Conservation (phyloP, 2,329 filamentous ascomycete species). For the Pseudogymnoascus sp. region DNA sequence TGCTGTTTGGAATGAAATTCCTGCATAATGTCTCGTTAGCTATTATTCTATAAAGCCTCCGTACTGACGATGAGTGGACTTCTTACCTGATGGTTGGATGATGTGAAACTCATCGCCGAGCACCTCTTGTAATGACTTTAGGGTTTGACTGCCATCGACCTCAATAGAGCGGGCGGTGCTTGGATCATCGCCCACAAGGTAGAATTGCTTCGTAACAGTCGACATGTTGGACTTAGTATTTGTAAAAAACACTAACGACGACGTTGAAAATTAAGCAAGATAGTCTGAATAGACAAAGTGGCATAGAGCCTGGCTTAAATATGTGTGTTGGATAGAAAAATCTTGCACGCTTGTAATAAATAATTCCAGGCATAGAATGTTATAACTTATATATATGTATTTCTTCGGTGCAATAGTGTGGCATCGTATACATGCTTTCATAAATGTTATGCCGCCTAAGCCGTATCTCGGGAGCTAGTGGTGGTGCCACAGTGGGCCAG, state of each 20-base stretch:
- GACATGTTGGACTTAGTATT: neutral
- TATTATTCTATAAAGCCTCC: neutral
- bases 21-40: neutral
- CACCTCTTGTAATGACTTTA: constrained; percentile 14
- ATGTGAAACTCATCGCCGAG: constrained; percentile 15
- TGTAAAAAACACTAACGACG: neutral
- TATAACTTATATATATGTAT: constrained; percentile 5
- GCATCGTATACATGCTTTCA: neutral
- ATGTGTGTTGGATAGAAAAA: neutral
- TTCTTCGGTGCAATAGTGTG: neutral
- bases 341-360: constrained; percentile 6
- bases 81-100: constrained; percentile 15
- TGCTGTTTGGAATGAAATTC: constrained; percentile 17
- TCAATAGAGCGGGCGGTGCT: constrained; percentile 12
- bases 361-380: neutral
- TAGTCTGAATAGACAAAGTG: neutral
- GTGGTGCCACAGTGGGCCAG: neutral
- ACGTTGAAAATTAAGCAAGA: neutral
- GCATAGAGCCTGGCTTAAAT: neutral
- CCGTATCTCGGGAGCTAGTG: neutral
- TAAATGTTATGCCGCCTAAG: neutral
- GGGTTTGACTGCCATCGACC: constrained; percentile 14
- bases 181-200: constrained; percentile 13
- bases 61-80: neutral
- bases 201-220: constrained; percentile 10